phyloP scores from a whole-genome alignment of 371 early-diverging fungal species.

The Circinella umbellata region DNA sequence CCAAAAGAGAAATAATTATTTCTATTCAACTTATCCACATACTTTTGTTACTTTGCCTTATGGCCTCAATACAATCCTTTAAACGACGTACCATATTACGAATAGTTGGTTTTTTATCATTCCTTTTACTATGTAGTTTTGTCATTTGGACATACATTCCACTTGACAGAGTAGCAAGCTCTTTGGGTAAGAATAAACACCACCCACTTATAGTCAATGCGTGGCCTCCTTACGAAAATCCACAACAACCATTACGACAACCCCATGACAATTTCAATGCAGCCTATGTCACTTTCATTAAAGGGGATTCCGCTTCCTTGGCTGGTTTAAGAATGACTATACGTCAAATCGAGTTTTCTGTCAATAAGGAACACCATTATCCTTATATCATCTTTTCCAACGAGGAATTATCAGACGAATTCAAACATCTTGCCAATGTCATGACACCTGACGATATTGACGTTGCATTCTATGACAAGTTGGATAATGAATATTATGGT shows the following conservation, averaged over 20 bases:
- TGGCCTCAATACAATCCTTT: constrained; percentile 9
- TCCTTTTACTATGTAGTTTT: neutral
- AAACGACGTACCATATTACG: constrained; percentile 1
- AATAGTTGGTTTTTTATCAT: neutral
- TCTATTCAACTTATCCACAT: neutral
- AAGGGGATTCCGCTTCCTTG: constrained; percentile 35
- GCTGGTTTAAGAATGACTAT: constrained; percentile 39
- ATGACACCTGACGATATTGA: constrained; percentile 18
- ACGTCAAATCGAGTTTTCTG: constrained; percentile 43
- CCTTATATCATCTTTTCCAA: constrained; percentile 51
- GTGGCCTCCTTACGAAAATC: constrained; percentile 8
- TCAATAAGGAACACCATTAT: constrained; percentile 37
- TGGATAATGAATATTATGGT: constrained; percentile 34
- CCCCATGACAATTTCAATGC: constrained; percentile 45
- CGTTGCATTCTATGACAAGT: constrained; percentile 37
- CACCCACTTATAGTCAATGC: neutral
- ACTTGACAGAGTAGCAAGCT: neutral
- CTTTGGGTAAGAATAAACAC: neutral
- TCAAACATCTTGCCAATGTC: constrained; percentile 37
- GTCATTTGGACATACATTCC: constrained; percentile 3
- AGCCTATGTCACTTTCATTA: constrained; percentile 46
- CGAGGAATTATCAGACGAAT: constrained; percentile 38
- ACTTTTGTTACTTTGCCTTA: neutral
- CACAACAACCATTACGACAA: constrained; percentile 17
- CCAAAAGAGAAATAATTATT: no score